These are phyloP conservation scores for Boletus reticulatus DNA, from an alignment of 768 basidiomycete species.

Conservation along the genomic window DNA sequence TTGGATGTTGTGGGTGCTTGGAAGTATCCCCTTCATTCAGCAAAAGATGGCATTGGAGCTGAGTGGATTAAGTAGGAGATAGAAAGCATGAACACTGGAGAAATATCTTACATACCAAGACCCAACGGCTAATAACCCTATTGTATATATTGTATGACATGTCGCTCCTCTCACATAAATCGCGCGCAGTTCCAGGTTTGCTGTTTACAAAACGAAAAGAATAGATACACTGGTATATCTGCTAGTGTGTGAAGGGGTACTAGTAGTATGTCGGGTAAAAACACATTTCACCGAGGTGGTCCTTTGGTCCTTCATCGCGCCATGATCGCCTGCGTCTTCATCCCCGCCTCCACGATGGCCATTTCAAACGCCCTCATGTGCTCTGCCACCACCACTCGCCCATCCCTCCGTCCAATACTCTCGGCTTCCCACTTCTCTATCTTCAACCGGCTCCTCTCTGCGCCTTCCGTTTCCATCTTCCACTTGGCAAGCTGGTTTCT, in stretches of 20 bases:
- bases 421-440: conserved; percentile 83
- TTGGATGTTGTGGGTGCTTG: conserved; percentile 21
- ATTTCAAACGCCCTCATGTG: conserved; percentile 74
- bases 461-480: conserved; percentile 81
- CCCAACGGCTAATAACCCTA: no score
- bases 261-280: conserved; percentile 9
- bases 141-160: no score
- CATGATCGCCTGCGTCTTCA: conserved; percentile 82
- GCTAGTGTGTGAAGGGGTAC: conserved; percentile 9
- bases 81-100: background rate
- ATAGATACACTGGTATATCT: conserved; percentile 18
- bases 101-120: background rate
- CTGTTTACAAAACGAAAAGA: conserved; percentile 22
- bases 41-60: conserved; percentile 1
- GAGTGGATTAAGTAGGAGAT: background rate
- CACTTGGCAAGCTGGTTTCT: conserved; percentile 82
- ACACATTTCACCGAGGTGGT: background rate
- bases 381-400: conserved; percentile 71
- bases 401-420: conserved; percentile 46
- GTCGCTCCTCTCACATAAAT: background rate
- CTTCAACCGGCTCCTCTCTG: conserved; percentile 70
- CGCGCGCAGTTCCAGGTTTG: no score
- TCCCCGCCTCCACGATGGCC: conserved; percentile 67
- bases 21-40: conserved; percentile 9
- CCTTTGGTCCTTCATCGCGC: conserved; percentile 46